Percentiles rank a stretch among this genome's conserved stretches.
Evolutionary conservation across 176 grass and related monocot genomes (phyloP).

Genomic region (Rhynchospora breviuscula): DNA sequence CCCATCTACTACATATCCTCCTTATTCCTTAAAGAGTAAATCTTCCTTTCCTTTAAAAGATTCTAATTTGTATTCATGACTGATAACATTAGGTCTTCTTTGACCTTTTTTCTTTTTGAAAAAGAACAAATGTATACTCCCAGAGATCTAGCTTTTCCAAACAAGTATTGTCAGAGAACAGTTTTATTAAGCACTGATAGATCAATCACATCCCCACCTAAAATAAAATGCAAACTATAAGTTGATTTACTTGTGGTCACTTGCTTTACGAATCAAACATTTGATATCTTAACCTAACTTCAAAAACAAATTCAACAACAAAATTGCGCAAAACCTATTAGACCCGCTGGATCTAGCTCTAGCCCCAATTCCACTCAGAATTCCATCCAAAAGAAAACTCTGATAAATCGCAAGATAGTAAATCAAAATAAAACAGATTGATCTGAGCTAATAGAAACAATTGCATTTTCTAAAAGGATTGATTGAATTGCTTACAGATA

Average conservation of each 20-base stretch:
- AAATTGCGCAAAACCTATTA: background rate
- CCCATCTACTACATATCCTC: background rate
- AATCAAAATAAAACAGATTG: slow-evolving; percentile 7
- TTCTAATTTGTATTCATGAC: background rate
- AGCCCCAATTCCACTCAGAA: slow-evolving; percentile 4
- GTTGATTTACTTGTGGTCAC: background rate
- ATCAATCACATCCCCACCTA: background rate
- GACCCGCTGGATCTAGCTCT: slow-evolving; percentile 3
- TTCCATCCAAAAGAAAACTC: background rate
- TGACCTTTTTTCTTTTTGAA: background rate
- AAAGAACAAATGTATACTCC: background rate
- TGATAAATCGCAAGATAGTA: background rate
- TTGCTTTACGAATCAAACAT: background rate
- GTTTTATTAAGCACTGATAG: background rate
- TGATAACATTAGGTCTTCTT: background rate
- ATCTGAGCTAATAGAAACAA: slow-evolving; percentile 11
- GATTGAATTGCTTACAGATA: slow-evolving; percentile 21
- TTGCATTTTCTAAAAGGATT: background rate
- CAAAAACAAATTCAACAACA: background rate
- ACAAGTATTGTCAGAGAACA: background rate
- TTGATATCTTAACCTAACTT: background rate
- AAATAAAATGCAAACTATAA: background rate
- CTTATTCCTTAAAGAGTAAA: background rate
- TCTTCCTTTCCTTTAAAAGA: background rate
- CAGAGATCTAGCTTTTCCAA: background rate